A percentile compares a stretch with the other conserved stretches of the same genome.
Conservation (phyloP, 345 rosid species). For the Salix purpurea region DNA sequence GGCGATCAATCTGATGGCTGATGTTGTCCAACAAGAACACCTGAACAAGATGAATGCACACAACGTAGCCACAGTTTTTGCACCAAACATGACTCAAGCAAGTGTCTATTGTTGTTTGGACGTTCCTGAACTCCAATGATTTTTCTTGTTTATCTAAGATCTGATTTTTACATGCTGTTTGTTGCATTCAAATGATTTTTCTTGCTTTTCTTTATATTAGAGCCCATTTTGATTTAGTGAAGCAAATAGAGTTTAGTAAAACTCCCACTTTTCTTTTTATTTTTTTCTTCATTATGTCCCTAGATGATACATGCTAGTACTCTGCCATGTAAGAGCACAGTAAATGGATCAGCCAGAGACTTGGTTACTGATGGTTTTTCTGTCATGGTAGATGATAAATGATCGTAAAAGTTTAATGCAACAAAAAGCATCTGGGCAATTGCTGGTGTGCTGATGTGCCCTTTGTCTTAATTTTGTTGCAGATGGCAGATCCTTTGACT, state of each 20-base stretch:
- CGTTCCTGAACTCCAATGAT: not conserved
- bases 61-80: constrained; percentile 28
- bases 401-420: not conserved
- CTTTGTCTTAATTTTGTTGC: constrained; percentile 4
- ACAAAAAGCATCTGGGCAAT: not conserved
- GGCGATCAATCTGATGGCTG: constrained; percentile 26
- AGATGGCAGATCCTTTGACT: constrained; percentile 32
- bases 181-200: not conserved
- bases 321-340: not conserved
- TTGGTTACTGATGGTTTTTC: too few relatives aligned
- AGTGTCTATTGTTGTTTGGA: not conserved
- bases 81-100: constrained; percentile 26
- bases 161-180: not conserved
- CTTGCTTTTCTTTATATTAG: not conserved
- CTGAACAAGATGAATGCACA: constrained; percentile 27
- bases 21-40: constrained; percentile 23
- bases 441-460: not conserved
- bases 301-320: not conserved
- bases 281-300: not conserved
- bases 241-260: not conserved
- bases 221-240: not conserved
- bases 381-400: not conserved
- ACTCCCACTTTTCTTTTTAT: not conserved
- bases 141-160: not conserved
- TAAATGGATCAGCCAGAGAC: not conserved